These are phyloP conservation scores for Aspergillus sojae DNA, from an alignment of 2,329 filamentous ascomycete species.

Conservation along the genomic window DNA sequence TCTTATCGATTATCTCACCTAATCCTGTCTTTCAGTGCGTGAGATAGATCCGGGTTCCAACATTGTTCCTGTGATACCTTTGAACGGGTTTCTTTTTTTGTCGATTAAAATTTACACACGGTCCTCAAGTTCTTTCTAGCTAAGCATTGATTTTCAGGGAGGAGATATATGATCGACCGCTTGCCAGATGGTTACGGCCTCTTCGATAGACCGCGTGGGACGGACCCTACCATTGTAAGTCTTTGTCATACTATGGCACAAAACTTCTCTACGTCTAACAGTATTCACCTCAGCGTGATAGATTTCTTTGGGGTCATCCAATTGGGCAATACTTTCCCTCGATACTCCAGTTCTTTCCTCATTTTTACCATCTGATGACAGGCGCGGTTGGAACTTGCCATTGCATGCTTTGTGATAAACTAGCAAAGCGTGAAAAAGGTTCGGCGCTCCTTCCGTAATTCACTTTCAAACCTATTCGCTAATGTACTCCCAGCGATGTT, in stretches of 20 bases:
- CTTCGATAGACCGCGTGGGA: conserved; percentile 52
- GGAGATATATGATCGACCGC: conserved; percentile 54
- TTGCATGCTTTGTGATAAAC: conserved; percentile 52
- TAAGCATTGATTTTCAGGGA: conserved; percentile 26
- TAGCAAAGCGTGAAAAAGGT: conserved; percentile 20
- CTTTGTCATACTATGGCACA: neutral
- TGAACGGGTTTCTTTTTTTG: neutral
- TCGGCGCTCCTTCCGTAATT: neutral
- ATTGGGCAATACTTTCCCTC: conserved; percentile 56
- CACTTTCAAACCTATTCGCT: neutral
- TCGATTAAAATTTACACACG: neutral
- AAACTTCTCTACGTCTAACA: conserved; percentile 3
- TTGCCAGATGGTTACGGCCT: conserved; percentile 59
- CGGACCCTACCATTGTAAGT: conserved; percentile 38
- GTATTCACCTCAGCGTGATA: conserved; percentile 47
- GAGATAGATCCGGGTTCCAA: neutral
- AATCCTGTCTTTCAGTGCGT: neutral
- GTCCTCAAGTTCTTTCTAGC: neutral
- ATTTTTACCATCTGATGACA: conserved; percentile 61
- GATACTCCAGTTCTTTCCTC: conserved; percentile 56
- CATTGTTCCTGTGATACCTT: neutral
- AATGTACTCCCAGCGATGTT: neutral
- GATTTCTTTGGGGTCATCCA: conserved; percentile 62
- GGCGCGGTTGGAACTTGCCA: conserved; percentile 48
- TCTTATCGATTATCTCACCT: neutral